Conservation (phyloP, 208 protist genomes). For the Acanthamoeba castellanii region DNA sequence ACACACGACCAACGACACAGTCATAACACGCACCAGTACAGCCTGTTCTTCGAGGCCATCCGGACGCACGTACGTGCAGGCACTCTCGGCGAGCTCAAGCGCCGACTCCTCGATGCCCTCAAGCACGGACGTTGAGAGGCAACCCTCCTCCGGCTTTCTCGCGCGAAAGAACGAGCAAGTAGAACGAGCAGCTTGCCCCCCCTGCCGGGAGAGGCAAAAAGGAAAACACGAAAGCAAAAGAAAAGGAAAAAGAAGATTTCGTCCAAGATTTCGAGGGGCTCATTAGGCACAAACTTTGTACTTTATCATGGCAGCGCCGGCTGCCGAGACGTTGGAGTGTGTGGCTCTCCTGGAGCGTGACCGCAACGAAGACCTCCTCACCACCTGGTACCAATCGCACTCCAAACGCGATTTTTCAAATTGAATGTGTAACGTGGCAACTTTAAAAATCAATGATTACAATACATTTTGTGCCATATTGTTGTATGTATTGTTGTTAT, state of each 20-base stretch:
- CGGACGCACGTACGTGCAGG: neutral
- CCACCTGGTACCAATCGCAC: neutral
- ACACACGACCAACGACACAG: neutral
- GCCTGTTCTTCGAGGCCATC: constrained; percentile 50
- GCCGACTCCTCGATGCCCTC: neutral
- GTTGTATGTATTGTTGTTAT: too few relatives aligned
- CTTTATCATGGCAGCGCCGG: too few relatives aligned
- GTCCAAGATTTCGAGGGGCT: too few relatives aligned
- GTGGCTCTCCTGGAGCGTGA: constrained; percentile 24
- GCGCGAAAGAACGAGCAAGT: too few relatives aligned
- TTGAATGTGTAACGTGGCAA: too few relatives aligned
- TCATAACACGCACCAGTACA: constrained; percentile 63
- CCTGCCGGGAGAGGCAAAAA: too few relatives aligned
- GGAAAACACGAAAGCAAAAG: too few relatives aligned
- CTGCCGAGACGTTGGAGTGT: neutral
- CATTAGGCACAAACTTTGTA: too few relatives aligned
- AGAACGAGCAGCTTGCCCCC: too few relatives aligned
- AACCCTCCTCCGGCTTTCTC: neutral
- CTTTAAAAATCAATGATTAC: too few relatives aligned
- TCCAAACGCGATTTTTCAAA: neutral
- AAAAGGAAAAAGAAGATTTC: too few relatives aligned
- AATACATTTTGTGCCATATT: too few relatives aligned
- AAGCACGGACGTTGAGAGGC: constrained; percentile 77
- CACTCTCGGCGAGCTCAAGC: constrained; percentile 1
- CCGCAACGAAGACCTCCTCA: constrained; percentile 44